Evolutionary conservation across 768 basidiomycete genomes (phyloP).

Genomic region (Astraeus odoratus): DNA sequence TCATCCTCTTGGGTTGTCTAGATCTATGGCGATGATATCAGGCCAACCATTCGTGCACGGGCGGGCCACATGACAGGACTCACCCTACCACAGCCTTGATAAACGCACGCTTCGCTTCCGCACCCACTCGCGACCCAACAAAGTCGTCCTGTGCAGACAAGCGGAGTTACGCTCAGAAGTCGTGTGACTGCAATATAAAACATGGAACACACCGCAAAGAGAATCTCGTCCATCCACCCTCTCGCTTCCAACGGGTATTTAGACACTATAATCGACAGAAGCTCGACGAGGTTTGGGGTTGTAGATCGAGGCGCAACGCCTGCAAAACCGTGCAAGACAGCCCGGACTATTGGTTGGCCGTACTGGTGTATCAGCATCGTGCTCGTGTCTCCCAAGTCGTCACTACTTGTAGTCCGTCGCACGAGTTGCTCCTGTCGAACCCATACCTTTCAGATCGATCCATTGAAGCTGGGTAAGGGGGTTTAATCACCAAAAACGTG

Average conservation of each 20-base stretch:
- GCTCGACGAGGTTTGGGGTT: slow-evolving; percentile 77
- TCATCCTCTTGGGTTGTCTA: slow-evolving; percentile 62
- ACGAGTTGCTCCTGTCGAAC: slow-evolving; percentile 51
- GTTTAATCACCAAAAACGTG: slow-evolving; percentile 65
- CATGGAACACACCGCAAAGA: slow-evolving; percentile 48
- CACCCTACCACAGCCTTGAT: slow-evolving; percentile 66
- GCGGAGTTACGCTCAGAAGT: not conserved
- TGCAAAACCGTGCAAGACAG: slow-evolving; percentile 74
- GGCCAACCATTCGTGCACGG: not conserved
- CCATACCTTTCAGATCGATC: too few relatives aligned
- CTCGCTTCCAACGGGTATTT: slow-evolving; percentile 49
- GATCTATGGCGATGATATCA: slow-evolving; percentile 37
- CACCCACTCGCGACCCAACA: slow-evolving; percentile 61
- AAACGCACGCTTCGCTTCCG: slow-evolving; percentile 74
- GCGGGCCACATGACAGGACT: too few relatives aligned
- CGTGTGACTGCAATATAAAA: slow-evolving; percentile 1
- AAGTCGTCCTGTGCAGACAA: slow-evolving; percentile 54
- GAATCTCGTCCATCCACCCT: slow-evolving; percentile 66
- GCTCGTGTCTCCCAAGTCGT: slow-evolving; percentile 52
- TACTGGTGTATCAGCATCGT: slow-evolving; percentile 44
- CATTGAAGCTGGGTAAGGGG: not conserved
- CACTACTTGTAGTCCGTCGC: slow-evolving; percentile 54
- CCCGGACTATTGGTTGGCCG: slow-evolving; percentile 65
- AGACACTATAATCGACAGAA: slow-evolving; percentile 61
- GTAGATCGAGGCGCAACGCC: slow-evolving; percentile 79